Conservation (phyloP, 495 filamentous ascomycete genomes). For the Penicillium riverlandense region DNA sequence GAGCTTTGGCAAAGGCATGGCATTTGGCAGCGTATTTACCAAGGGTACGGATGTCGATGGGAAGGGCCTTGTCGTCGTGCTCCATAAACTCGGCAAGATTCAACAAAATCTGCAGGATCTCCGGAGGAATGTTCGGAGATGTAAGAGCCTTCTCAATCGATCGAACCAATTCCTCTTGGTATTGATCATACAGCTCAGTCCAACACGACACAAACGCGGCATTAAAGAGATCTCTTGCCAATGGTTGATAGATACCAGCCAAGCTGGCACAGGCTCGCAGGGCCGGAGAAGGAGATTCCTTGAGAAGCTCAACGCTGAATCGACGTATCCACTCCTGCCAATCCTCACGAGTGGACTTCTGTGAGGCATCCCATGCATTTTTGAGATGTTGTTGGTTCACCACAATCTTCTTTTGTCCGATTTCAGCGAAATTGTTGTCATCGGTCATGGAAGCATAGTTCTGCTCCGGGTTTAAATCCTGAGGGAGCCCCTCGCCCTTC, state of each 20-base stretch:
- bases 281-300: constrained; percentile 92
- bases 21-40: constrained; percentile 91
- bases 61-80: constrained; percentile 95
- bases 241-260: constrained; percentile 80
- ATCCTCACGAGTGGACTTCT: constrained; percentile 93
- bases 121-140: constrained; percentile 86
- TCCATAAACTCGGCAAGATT: constrained; percentile 99
- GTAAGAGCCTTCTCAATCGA: constrained; percentile 94
- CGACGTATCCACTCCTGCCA: constrained; percentile 99
- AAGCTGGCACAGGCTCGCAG: constrained; percentile 87
- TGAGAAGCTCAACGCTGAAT: constrained; percentile 90
- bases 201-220: constrained; percentile 98
- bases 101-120: constrained; percentile 87
- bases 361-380: constrained; percentile 91
- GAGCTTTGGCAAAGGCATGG: constrained; percentile 93
- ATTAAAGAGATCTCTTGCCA: constrained; percentile 94
- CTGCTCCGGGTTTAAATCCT: constrained; percentile 86
- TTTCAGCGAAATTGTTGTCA: constrained; percentile 72
- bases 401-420: constrained; percentile 84
- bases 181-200: constrained; percentile 94
- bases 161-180: constrained; percentile 87
- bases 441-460: constrained; percentile 71
- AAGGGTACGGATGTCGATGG: constrained; percentile 89
- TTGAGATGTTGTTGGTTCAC: constrained; percentile 97
- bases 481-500: constrained; percentile 87